Conservation (phyloP, 441 rosid genomes). For the Adansonia rubrostipa region DNA sequence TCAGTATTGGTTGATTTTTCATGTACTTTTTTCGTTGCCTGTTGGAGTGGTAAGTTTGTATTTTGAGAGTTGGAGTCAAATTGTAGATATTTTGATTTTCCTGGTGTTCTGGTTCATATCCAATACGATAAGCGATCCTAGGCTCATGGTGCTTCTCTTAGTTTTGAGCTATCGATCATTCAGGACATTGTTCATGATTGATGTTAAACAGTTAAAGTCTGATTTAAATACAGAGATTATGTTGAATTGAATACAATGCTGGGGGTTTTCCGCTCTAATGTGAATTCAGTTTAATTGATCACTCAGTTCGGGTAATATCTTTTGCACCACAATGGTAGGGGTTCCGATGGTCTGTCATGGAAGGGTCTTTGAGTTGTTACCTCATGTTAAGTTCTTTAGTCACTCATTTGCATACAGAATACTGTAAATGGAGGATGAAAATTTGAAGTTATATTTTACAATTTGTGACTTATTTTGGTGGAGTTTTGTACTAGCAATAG, state of each 20-base stretch:
- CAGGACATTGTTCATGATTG: neutral
- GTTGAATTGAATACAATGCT: neutral
- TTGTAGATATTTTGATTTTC: too few relatives aligned
- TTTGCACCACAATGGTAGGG: neutral
- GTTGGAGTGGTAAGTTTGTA: neutral
- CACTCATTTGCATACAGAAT: neutral
- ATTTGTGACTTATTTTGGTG: neutral
- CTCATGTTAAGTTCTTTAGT: neutral
- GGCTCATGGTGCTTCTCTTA: neutral
- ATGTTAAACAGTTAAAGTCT: neutral
- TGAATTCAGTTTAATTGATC: neutral
- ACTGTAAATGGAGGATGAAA: neutral
- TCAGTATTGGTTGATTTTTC: neutral
- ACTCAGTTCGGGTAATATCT: neutral
- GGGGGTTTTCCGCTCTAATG: neutral
- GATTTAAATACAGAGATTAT: neutral
- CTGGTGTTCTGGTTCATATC: neutral
- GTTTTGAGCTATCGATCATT: neutral
- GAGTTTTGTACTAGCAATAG: neutral
- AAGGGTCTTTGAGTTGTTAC: slow-evolving; percentile 12
- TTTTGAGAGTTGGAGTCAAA: too few relatives aligned
- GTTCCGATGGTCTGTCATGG: neutral
- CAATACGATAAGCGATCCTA: slow-evolving; percentile 11
- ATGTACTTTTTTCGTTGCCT: neutral
- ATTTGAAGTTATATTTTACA: neutral